Base-by-base conservation (phyloP, 2,329 filamentous ascomycete species). In the Claviceps spartinae region DNA sequence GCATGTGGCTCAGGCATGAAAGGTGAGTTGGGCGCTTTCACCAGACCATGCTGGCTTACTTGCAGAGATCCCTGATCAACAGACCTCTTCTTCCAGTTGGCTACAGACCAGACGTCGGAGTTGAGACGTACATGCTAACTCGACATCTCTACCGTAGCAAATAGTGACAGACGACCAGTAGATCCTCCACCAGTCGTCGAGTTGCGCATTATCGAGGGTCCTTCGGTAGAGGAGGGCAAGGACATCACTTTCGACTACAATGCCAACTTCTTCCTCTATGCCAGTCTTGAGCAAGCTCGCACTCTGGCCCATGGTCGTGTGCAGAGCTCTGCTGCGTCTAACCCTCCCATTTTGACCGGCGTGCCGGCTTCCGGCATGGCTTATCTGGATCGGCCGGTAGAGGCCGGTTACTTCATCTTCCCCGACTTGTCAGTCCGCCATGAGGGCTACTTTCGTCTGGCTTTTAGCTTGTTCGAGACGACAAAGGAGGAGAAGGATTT, bases 241-340 rank as follows among this genome's bases (percentile, higher is more conserved):
- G 85, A 89, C 55, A 80, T 89, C 62, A 97, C 93, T 2, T 95
- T 95, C 62, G 79, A 82, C 54, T 95, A 96, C 73, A 91, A 95
- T 64, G 90, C 90, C 64, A 95, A 95, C 69, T 97, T 97, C 78
- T 97, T 98, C 71, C 82, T 97, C 42, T 97, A 88, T 62, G 88
- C 90, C 49, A 96, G 89, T 5, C 76, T 98, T 54, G 89, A 96
- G 64, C 83, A 88, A 60, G 86, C 88, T 30, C 86, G 90, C 40
- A 80, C 82, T 34, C 85, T 96, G 54, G 88, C 88, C 18, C 85
- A 88, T 54, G 86, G 86, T 49, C 85, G 89, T 58, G 81, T 87
- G 46, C 80, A 82, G 59, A 76, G 76, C 13, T 77, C 76, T 34
- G 73, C 81, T n/a, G 79, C 85, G 11, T 79, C 81, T 48, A 83